These are phyloP conservation scores for Eucalyptus fibrosa DNA, from an alignment of 345 rosid genomes.

Conservation along the genomic window DNA sequence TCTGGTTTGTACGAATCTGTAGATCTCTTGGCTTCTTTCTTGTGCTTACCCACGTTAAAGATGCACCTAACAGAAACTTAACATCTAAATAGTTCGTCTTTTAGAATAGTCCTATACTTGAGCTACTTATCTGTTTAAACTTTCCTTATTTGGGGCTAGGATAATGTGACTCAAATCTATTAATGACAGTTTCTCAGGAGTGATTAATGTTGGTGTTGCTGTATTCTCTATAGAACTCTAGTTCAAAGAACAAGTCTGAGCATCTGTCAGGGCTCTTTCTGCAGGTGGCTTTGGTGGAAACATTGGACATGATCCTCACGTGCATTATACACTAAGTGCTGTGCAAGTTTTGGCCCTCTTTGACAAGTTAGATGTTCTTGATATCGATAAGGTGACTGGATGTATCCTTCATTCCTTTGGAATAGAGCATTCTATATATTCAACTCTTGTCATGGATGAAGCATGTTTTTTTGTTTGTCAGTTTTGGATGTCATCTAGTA, in stretches of 20 bases:
- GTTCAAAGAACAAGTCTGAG: background rate
- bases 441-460: background rate
- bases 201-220: background rate
- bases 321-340: conserved; percentile 72
- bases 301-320: conserved; percentile 78
- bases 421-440: background rate
- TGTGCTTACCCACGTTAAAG: background rate
- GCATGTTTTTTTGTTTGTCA: background rate
- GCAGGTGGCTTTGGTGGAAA: conserved; percentile 98
- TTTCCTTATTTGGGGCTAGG: background rate
- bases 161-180: background rate
- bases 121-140: background rate
- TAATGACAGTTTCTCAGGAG: background rate
- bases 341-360: conserved; percentile 75
- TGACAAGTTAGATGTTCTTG: conserved; percentile 59
- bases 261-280: background rate
- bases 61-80: background rate
- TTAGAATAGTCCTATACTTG: background rate
- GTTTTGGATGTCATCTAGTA: background rate
- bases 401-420: conserved; percentile 54
- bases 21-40: background rate
- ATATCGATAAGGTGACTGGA: conserved; percentile 43
- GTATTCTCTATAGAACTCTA: background rate
- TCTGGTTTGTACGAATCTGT: conserved; percentile 29
- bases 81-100: background rate